Evolutionary conservation across 768 basidiomycete species (phyloP), one percentile per base, ranked within the genome.

Genomic region (Naganishia randhawae): DNA sequence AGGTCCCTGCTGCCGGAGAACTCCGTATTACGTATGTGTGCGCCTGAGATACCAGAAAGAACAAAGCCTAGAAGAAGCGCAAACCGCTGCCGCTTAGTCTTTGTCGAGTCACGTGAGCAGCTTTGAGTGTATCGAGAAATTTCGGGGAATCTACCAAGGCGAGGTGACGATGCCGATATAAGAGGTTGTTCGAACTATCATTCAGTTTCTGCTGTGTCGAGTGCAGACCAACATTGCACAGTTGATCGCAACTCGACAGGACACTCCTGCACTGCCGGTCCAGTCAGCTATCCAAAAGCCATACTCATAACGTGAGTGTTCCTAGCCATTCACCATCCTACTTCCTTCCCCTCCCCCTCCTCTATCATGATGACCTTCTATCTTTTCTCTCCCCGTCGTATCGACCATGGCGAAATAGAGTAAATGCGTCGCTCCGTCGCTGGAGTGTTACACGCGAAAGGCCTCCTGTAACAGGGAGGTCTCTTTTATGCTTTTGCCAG

Each of bases 371-470:
- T 79, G 78, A 79, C 77, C 78, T 77, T 78, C 77, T 73, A 76
- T 22, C 45, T 71, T 57, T 71, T 78, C 78, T 79, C 78, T 79
- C 78, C 78, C 78, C 78, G 78, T 79, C 78, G 78, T 71, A 79
- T 73, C 78, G 78, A 79, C 78, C 78, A 79, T 79, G 78, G 72
- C 76, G 78, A 79, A 79, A 71, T 67, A 71, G 78, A 79, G 78
- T 69, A 69, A 78, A 76, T 73, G 72, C 69, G 57, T 61, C 37
- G 57, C 69, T 74, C 73, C 77, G 78, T 78, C 77, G 77, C 77
- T 72, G 78, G 76, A 72, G 57, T 73, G 72, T 70, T 50, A 50
- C 74, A 57, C 71, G 73, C 74, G 74, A 70, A 74, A 74, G 71
- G 69, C 63, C 29, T 39, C 61, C 57, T 66, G 32, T 42, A 42